Base-by-base conservation (phyloP, 768 basidiomycete genomes). In the Imleria badia region DNA sequence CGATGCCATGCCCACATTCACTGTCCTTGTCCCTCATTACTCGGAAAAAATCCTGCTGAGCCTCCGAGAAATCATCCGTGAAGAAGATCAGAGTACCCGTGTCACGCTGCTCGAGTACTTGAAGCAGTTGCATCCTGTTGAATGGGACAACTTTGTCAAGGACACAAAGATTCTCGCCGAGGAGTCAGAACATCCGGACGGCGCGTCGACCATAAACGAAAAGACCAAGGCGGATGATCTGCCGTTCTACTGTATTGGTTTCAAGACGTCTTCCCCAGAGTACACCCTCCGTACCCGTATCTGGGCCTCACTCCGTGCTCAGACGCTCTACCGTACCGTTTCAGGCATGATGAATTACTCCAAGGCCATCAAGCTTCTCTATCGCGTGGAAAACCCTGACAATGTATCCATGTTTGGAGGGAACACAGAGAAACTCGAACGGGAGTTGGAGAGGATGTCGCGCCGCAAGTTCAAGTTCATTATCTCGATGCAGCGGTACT, bases 341-440 rank as follows among this genome's bases (percentile, higher is more conserved):
- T 98, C 97, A 6, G 97, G 97, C 58, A 98, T 99, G 93, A 98
- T 99, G 97, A 98, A 99, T 77, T 99, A 99, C 75, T 90, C 94
- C 66, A 99, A 99, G 76, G 97, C 97, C 23, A 96, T 99, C 86
- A 99, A 99, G 73, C 82, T 99, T 35, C 82, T 98, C 19, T 98
- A 98, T 72, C 91, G 97, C 34, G 96, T 99, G 58, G 97, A 98
- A 75, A 98, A 98, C 73, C 97, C 97, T 9, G 93, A 94, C 70
- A 89, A 98, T 52, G 97, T 99, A 2, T 94, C 98, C 68, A 83
- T 84, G 56, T 96, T 98, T 73, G 94, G 91, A 38, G 95, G 96
- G 6, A 98, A 96, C 76, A 97, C 97, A 10, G 96, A 98, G 68
- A 84, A 87, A 54, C 82, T 99, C 39, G 97, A 98, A 74, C 85